A percentile compares a stretch with the other conserved stretches of the same genome.
Evolutionary conservation across 345 rosid genomes (phyloP).

Genomic region (Laguncularia racemosa): DNA sequence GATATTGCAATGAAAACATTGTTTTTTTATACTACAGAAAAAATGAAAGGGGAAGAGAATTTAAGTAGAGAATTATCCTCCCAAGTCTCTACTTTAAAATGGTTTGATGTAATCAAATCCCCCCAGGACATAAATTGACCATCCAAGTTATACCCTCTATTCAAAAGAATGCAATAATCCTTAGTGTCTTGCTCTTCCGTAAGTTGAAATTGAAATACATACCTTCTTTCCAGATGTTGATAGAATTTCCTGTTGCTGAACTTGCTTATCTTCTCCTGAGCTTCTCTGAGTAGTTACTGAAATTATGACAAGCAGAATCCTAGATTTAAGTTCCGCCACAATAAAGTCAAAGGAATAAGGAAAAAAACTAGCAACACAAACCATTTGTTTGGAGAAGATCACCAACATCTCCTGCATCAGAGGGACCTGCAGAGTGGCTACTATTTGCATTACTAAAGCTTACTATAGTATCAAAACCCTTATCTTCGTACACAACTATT

Average conservation of each 20-base stretch:
- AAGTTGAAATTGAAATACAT: neutral
- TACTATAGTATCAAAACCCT: conserved; percentile 34
- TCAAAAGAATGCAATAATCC: too few relatives aligned
- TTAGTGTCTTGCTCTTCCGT: neutral
- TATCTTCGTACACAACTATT: conserved; percentile 46
- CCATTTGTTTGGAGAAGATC: conserved; percentile 31
- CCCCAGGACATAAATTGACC: too few relatives aligned
- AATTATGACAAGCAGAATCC: conserved; percentile 3
- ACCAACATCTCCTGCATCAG: conserved; percentile 16
- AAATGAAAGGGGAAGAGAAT: too few relatives aligned
- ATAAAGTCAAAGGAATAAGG: neutral
- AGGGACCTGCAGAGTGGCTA: conserved; percentile 16
- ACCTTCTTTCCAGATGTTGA: conserved; percentile 39
- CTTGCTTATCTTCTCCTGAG: conserved; percentile 19
- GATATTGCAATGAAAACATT: too few relatives aligned
- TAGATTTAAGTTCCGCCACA: neutral
- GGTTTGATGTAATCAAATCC: too few relatives aligned
- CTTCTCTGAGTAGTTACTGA: conserved; percentile 38
- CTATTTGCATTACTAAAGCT: conserved; percentile 19
- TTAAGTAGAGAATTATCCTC: too few relatives aligned
- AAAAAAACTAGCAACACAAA: conserved; percentile 15
- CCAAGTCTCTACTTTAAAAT: too few relatives aligned
- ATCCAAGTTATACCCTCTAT: too few relatives aligned
- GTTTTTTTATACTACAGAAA: too few relatives aligned
- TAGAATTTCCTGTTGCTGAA: conserved; percentile 18